Evolutionary conservation across 805 yeast genomes (phyloP).

Genomic region (Candida saitoana): DNA sequence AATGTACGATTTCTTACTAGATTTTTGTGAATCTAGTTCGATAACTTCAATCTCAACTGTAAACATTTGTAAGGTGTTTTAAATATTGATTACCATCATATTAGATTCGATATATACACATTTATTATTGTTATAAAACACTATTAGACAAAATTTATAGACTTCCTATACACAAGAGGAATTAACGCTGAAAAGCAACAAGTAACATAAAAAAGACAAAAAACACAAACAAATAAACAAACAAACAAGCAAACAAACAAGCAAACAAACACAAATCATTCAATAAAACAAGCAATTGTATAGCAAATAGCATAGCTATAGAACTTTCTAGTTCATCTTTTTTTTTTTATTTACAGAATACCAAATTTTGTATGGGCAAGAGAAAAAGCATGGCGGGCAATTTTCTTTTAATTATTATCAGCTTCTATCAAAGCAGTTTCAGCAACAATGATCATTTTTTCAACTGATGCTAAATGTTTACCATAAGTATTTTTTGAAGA

Average conservation of each 20-base stretch:
- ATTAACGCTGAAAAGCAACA: constrained; percentile 1
- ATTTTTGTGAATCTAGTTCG: background rate
- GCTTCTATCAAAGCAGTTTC: constrained; percentile 45
- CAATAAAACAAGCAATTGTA: background rate
- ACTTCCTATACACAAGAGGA: constrained; percentile 7
- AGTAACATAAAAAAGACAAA: background rate
- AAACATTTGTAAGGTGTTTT: no score
- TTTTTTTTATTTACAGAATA: background rate
- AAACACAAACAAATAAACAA: no score
- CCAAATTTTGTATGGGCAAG: background rate
- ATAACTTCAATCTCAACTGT: no score
- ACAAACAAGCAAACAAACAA: no score
- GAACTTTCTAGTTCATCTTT: background rate
- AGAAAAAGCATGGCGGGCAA: no score
- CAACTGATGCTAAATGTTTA: constrained; percentile 80
- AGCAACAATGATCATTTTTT: constrained; percentile 59
- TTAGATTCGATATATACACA: constrained; percentile 4
- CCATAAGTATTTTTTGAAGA: constrained; percentile 64
- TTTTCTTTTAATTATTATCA: constrained; percentile 16
- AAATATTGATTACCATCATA: no score
- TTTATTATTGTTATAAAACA: constrained; percentile 5
- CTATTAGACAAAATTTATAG: constrained; percentile 3
- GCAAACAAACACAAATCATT: background rate
- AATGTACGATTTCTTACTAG: background rate
- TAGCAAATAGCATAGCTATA: background rate